These are phyloP conservation scores for Coprinellus micaceus DNA, from an alignment of 768 basidiomycete genomes.

Conservation along the genomic window DNA sequence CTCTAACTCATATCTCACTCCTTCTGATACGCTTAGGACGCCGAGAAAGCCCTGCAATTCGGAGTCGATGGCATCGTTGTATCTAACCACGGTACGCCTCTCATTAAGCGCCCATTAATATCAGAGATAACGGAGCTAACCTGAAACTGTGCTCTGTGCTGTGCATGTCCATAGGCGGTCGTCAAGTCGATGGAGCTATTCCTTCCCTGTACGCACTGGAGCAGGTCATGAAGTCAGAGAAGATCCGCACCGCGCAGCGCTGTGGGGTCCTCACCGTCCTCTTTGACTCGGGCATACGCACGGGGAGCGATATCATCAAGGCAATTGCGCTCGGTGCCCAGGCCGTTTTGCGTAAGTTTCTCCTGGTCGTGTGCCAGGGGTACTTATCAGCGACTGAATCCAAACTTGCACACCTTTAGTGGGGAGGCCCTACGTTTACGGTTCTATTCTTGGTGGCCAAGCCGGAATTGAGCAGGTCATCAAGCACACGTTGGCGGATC, in stretches of 20 bases:
- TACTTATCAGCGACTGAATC: neutral
- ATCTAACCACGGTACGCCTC: conserved; percentile 67
- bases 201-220: conserved; percentile 71
- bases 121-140: neutral
- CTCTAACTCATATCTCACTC: neutral
- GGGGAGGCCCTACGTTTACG: conserved; percentile 74
- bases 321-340: conserved; percentile 86
- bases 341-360: conserved; percentile 60
- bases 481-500: conserved; percentile 61
- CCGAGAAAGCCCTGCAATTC: conserved; percentile 60
- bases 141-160: neutral
- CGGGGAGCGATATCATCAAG: conserved; percentile 79
- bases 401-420: conserved; percentile 35
- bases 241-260: conserved; percentile 52
- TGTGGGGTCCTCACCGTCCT: conserved; percentile 64
- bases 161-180: conserved; percentile 47
- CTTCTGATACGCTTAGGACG: conserved; percentile 40
- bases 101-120: neutral
- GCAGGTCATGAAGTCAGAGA: conserved; percentile 59
- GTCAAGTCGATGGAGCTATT: conserved; percentile 77
- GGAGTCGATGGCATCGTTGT: conserved; percentile 74
- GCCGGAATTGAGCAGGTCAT: conserved; percentile 75
- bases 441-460: conserved; percentile 65
- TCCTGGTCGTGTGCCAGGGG: neutral
- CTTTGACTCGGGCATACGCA: conserved; percentile 80